Evolutionary conservation across 192 early-diverging fungal genomes (phyloP).

Genomic region (Coemansia biformis): DNA sequence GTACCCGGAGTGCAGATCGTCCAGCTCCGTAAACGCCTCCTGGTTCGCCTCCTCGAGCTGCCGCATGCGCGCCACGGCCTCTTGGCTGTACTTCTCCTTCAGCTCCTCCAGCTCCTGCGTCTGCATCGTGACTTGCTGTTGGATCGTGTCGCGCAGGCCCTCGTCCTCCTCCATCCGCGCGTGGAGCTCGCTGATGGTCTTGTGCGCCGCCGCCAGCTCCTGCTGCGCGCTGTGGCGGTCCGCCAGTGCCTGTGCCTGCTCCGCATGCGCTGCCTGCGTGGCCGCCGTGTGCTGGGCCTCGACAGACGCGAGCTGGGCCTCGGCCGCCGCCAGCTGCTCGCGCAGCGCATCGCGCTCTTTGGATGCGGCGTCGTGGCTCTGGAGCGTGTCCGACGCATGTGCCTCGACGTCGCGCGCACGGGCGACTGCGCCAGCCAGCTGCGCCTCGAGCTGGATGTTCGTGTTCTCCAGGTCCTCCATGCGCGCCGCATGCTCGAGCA

Average conservation of each 20-base stretch:
- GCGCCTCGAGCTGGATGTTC: slow-evolving; percentile 33
- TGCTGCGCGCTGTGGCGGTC: slow-evolving; percentile 3
- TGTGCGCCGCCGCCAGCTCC: slow-evolving; percentile 26
- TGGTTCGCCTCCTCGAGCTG: slow-evolving; percentile 57
- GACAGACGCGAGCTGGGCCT: slow-evolving; percentile 1
- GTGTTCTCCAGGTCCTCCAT: slow-evolving; percentile 42
- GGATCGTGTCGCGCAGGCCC: slow-evolving; percentile 42
- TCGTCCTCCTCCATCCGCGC: slow-evolving; percentile 64
- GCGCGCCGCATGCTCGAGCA: slow-evolving; percentile 30
- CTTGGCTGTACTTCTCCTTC: slow-evolving; percentile 59
- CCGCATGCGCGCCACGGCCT: slow-evolving; percentile 50
- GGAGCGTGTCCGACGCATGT: no score
- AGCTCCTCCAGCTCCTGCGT: slow-evolving; percentile 59
- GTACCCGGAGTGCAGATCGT: slow-evolving; percentile 59
- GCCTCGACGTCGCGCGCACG: no score
- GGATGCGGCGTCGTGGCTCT: no score
- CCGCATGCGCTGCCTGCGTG: slow-evolving; percentile 8
- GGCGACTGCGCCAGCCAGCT: slow-evolving; percentile 30
- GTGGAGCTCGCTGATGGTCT: slow-evolving; percentile 58
- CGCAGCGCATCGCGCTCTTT: no score
- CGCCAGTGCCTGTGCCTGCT: background rate
- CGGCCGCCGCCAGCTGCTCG: background rate
- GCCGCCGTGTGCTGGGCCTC: slow-evolving; percentile 15
- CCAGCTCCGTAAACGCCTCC: slow-evolving; percentile 57
- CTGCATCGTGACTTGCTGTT: slow-evolving; percentile 55